Percentiles rank a stretch among this genome's conserved stretches.
Conservation (phyloP, 176 grass and related monocot species). For the Oryza rufipogon region DNA sequence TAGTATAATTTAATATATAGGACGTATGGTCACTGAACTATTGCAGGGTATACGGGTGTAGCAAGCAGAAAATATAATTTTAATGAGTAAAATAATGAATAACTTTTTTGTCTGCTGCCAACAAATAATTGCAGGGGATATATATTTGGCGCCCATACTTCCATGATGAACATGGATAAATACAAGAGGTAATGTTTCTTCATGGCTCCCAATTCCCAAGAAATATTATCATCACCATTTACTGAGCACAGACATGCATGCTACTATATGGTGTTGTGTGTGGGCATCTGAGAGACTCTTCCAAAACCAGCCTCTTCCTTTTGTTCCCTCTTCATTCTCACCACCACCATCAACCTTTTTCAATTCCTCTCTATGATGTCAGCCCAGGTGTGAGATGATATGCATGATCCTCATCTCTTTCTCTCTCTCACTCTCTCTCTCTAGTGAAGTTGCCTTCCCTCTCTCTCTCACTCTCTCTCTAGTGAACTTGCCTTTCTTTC, state of each 20-base stretch:
- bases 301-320: slow-evolving; percentile 34
- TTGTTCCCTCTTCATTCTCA: slow-evolving; percentile 26
- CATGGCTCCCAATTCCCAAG: slow-evolving; percentile 50
- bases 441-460: not conserved
- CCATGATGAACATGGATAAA: slow-evolving; percentile 28
- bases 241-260: slow-evolving; percentile 16
- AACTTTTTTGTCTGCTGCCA: slow-evolving; percentile 28
- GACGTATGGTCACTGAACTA: not conserved
- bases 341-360: slow-evolving; percentile 42
- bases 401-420: slow-evolving; percentile 32
- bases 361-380: slow-evolving; percentile 20
- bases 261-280: not conserved
- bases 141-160: slow-evolving; percentile 53
- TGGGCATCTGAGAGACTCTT: not conserved
- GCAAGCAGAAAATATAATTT: not conserved
- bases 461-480: slow-evolving; percentile 34
- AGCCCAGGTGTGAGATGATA: slow-evolving; percentile 44
- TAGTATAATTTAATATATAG: not conserved
- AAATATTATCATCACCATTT: slow-evolving; percentile 40
- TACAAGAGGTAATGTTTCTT: slow-evolving; percentile 6
- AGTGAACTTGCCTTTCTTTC: slow-evolving; percentile 52
- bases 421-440: not conserved
- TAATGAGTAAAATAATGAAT: slow-evolving; percentile 15
- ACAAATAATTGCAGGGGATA: slow-evolving; percentile 40
- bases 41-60: not conserved